Evolutionary conservation across 306 rosid species (phyloP), one percentile per base, ranked within the genome.

Genomic region (Ammopiptanthus mongolicus): DNA sequence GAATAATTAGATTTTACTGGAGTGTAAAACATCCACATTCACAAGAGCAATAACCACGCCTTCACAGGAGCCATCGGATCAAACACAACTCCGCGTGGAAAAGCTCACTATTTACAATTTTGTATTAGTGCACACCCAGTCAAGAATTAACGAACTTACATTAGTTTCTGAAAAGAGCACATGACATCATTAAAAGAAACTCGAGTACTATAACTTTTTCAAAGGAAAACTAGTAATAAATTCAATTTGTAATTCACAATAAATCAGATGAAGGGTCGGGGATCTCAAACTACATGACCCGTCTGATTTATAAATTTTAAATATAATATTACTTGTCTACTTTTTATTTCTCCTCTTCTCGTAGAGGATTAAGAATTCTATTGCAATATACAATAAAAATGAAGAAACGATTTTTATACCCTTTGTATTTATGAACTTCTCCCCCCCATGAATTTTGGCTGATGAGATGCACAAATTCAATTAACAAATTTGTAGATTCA

Each of bases 401-500:
- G 56, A 80, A 44, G 18, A 66, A 55, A 44, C 23, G 48, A 72
- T 8, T 59, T 15, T 17, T 33, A 50, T 67, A 53, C 65, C 47
- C 75, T 41, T 14, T 18, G 59, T 25, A 74, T 57, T 57, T 52
- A 34, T 22, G 42, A 55, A 69, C 66, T 23, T 63, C 44, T 36
- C 28, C n/a, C n/a, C n/a, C n/a, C n/a, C 8, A 17, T 53, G 51
- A 28, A 17, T n/a, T 73, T 33, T 52, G 42, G 46, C 37, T 37
- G 59, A 28, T 44, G 53, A 47, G 52, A 74, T 68, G 71, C 63
- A 55, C 74, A 58, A 70, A 57, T 53, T 39, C 71, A 69, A 39
- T 63, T 21, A 53, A 42, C 18, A 78, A 4, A 19, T n/a, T n/a
- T n/a, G 75, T 73, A 80, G 65, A 64, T 81, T 58, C 76, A 74